Evolutionary conservation across 805 yeast genomes (phyloP), one percentile per base, ranked within the genome.

Genomic region (Jamesozyma rosinii): DNA sequence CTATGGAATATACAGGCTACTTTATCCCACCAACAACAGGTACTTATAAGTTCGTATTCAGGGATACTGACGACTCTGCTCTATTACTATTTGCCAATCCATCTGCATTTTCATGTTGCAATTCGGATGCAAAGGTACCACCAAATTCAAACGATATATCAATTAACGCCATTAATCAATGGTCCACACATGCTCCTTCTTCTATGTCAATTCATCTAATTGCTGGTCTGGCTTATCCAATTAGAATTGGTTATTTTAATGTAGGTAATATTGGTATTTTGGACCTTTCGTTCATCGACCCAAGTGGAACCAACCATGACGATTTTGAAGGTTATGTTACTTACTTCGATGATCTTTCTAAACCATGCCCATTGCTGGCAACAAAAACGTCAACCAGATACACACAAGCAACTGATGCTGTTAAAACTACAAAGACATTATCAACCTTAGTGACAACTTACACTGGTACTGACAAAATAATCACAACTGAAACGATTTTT

Each of bases 51-150:
- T 52, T 66, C 34, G 20, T 40, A 6, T 43, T 65, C 21, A 30
- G 34, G 3, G 31, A 35, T 13, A 53, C 57, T 20, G 70, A 67
- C 51, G 69, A 67, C 46, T 52, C 58, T 20, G 64, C 30, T 26
- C n/a, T 32, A 5, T 26, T 40, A 17, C 4, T 26, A 4, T 22
- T 65, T 48, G 70, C 66, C 22, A 30, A 41, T 14, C 53, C 53
- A 3, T 50, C 51, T 41, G 69, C 67, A 3, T 65, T 63, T 30
- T 49, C 4, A 14, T 40, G 42, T 26, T 40, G 42, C 33, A 4
- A 30, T 9, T 14, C 30, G 4, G 38, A 24, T 24, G 13, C 18
- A 5, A 27, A 8, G 21, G 14, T 13, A 33, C 15, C 8, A 22
- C 13, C 21, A 17, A 18, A 33, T 33, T 15, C 21, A 33, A 14